Evolutionary conservation across 768 basidiomycete species (phyloP).

Genomic region (Pulveroboletus sp.): DNA sequence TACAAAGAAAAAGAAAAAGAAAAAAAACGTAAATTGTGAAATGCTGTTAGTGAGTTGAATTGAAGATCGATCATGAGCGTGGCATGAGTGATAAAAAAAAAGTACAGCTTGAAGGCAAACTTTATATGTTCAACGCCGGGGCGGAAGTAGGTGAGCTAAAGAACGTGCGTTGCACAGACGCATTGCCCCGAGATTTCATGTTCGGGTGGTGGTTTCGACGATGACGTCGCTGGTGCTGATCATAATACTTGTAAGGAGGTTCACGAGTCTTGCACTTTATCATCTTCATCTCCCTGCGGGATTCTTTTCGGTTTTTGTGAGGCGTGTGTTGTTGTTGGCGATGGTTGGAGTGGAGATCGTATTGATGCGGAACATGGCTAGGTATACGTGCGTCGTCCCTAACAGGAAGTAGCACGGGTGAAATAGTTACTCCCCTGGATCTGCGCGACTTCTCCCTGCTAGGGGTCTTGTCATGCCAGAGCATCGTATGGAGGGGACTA

Average conservation of each 20-base stretch:
- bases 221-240: constrained; percentile 46
- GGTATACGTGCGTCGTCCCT: constrained; percentile 56
- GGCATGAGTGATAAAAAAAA: constrained; percentile 5
- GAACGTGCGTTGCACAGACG: constrained; percentile 49
- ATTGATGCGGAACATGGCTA: constrained; percentile 33
- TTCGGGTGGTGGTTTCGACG: constrained; percentile 62
- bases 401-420: constrained; percentile 49
- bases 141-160: constrained; percentile 33
- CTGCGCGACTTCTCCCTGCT: constrained; percentile 21
- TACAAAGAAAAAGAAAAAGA: constrained; percentile 10
- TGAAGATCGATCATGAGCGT: constrained; percentile 1
- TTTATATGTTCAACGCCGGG: constrained; percentile 27
- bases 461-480: constrained; percentile 40
- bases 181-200: constrained; percentile 51
- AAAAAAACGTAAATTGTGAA: not conserved
- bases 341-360: constrained; percentile 35
- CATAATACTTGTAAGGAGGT: constrained; percentile 33
- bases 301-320: constrained; percentile 58
- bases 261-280: constrained; percentile 55
- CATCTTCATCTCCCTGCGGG: constrained; percentile 62
- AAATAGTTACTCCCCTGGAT: constrained; percentile 37
- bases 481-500: constrained; percentile 52
- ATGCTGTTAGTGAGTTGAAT: constrained; percentile 14
- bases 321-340: constrained; percentile 33
- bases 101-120: not conserved